phyloP scores from a whole-genome alignment of 176 grass and related monocot species.

The Oropetium thomaeum region DNA sequence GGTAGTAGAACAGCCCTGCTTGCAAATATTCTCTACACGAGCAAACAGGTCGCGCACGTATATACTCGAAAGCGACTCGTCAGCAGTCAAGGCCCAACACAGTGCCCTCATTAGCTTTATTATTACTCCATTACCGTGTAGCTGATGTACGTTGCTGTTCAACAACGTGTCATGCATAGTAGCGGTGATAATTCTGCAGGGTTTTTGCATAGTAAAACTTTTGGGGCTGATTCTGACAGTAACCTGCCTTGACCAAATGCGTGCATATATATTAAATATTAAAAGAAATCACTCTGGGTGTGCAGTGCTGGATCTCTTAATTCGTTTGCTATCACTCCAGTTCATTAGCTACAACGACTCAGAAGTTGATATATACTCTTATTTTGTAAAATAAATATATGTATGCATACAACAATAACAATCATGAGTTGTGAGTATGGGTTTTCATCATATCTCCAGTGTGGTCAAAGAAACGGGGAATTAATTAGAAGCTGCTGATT shows the following conservation, averaged over 20 bases:
- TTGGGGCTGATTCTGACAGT: conserved; percentile 8
- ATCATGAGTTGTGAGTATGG: conserved; percentile 29
- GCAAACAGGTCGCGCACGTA: conserved; percentile 15
- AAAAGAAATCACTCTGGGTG: background rate
- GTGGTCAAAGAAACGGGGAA: conserved; percentile 41
- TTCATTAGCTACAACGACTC: background rate
- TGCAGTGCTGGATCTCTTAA: background rate
- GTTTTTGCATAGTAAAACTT: background rate
- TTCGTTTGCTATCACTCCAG: background rate
- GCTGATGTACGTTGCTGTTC: conserved; percentile 35
- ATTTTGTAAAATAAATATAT: background rate
- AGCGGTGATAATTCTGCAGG: conserved; percentile 42
- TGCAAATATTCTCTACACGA: conserved; percentile 27
- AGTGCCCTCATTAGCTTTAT: background rate
- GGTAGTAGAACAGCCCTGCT: background rate
- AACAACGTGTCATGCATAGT: conserved; percentile 17
- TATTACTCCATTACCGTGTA: conserved; percentile 17
- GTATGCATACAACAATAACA: background rate
- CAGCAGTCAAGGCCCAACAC: background rate
- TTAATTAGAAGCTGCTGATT: conserved; percentile 21
- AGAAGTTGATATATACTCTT: background rate
- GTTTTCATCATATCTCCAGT: conserved; percentile 9
- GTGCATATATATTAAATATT: too few relatives aligned
- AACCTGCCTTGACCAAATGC: conserved; percentile 8
- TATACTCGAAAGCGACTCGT: conserved; percentile 8